phyloP scores from a whole-genome alignment of 1,139 yeast genomes.

The Pichia sp. region DNA sequence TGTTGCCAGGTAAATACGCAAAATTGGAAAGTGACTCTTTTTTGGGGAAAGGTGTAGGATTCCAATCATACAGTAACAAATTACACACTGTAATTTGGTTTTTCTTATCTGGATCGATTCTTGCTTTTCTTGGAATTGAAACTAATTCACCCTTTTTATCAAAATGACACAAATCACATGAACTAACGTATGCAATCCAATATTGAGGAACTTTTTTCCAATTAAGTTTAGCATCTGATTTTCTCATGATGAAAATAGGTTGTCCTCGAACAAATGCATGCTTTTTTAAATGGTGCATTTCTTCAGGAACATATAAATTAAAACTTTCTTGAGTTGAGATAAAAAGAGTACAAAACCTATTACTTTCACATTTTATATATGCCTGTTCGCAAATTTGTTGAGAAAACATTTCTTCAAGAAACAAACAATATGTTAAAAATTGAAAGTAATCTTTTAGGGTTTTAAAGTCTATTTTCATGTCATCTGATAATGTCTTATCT shows the following conservation, averaged over 20 bases:
- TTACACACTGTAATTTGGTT: slow-evolving; percentile 23
- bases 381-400: slow-evolving; percentile 41
- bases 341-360: slow-evolving; percentile 28
- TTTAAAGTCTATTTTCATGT: slow-evolving; percentile 43
- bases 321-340: slow-evolving; percentile 24
- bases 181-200: slow-evolving; percentile 42
- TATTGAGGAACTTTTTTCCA: slow-evolving; percentile 38
- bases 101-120: slow-evolving; percentile 2
- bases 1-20: slow-evolving; percentile 53
- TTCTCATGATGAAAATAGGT: slow-evolving; percentile 37
- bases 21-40: slow-evolving; percentile 27
- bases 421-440: slow-evolving; percentile 55
- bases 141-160: slow-evolving; percentile 11
- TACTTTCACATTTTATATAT: slow-evolving; percentile 41
- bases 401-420: slow-evolving; percentile 50
- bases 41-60: slow-evolving; percentile 43
- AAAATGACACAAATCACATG: slow-evolving; percentile 27
- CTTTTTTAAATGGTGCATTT: slow-evolving; percentile 34
- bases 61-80: slow-evolving; percentile 52
- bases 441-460: slow-evolving; percentile 46
- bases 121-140: slow-evolving; percentile 4
- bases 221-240: slow-evolving; percentile 18
- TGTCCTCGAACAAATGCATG: slow-evolving; percentile 43
- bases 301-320: slow-evolving; percentile 30
- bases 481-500: slow-evolving; percentile 17